phyloP scores from a whole-genome alignment of 768 basidiomycete species.

The Psilocybe sp. region DNA sequence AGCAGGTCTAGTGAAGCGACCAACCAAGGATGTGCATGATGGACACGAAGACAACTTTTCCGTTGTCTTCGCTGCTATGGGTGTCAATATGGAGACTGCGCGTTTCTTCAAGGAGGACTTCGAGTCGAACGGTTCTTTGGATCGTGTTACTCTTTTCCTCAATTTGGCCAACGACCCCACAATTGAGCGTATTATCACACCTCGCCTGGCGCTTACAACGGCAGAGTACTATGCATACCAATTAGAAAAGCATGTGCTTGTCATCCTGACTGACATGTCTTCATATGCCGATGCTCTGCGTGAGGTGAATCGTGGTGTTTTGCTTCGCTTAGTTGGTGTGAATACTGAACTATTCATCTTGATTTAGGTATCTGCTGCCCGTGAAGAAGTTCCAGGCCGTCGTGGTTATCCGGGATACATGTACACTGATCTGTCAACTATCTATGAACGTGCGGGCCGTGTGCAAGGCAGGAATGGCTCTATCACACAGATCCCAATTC shows the following conservation, averaged over 20 bases:
- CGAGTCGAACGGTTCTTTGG: slow-evolving; percentile 96
- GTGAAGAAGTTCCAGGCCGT: slow-evolving; percentile 98
- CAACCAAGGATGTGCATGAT: slow-evolving; percentile 96
- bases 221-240: slow-evolving; percentile 99
- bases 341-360: slow-evolving; percentile 14
- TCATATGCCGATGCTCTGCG: slow-evolving; percentile 96
- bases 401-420: slow-evolving; percentile 98
- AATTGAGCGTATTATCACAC: slow-evolving; percentile 99
- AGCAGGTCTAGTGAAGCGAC: slow-evolving; percentile 94
- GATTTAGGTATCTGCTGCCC: slow-evolving; percentile 88
- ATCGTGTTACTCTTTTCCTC: slow-evolving; percentile 96
- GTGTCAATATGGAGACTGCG: slow-evolving; percentile 99
- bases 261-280: slow-evolving; percentile 99
- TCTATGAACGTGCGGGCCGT: slow-evolving; percentile 98
- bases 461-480: slow-evolving; percentile 97
- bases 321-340: slow-evolving; percentile 12
- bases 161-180: slow-evolving; percentile 99
- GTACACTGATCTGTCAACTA: slow-evolving; percentile 99
- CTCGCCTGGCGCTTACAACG: slow-evolving; percentile 94
- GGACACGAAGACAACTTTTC: slow-evolving; percentile 99
- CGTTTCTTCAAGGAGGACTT: slow-evolving; percentile 99
- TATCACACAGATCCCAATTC: slow-evolving; percentile 98
- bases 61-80: slow-evolving; percentile 99
- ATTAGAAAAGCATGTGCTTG: slow-evolving; percentile 98
- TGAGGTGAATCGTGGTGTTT: slow-evolving; percentile 56